phyloP scores from a whole-genome alignment of 2,329 filamentous ascomycete genomes.

The Hymenoscyphus occultus region DNA sequence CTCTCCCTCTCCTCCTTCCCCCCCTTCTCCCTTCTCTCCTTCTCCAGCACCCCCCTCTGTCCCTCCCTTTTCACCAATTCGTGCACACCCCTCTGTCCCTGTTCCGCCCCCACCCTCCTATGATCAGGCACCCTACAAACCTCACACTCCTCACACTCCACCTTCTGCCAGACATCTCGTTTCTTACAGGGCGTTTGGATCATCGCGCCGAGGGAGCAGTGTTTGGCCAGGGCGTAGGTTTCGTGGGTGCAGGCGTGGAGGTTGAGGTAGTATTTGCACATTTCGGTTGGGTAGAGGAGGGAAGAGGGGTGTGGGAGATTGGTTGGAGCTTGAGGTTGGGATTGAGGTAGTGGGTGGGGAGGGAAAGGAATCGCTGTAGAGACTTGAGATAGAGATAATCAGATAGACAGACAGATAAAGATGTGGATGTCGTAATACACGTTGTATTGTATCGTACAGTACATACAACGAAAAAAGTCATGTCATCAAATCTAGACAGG shows the following conservation, averaged over 20 bases:
- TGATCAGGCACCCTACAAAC: conserved; percentile 28
- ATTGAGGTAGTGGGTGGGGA: too few relatives aligned
- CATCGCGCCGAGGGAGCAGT: conserved; percentile 27
- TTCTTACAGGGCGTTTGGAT: conserved; percentile 34
- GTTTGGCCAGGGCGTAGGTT: conserved; percentile 32
- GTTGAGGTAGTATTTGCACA: conserved; percentile 36
- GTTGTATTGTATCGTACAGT: neutral
- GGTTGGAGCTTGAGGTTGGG: neutral
- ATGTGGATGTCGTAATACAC: neutral
- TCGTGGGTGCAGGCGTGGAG: conserved; percentile 31
- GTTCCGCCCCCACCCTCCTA: too few relatives aligned
- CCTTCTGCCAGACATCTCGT: conserved; percentile 32
- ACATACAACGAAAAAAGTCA: too few relatives aligned
- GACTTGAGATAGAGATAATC: neutral
- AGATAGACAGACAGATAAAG: neutral
- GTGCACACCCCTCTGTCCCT: too few relatives aligned
- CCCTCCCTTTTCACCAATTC: too few relatives aligned
- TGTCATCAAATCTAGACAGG: too few relatives aligned
- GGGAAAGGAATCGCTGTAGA: too few relatives aligned
- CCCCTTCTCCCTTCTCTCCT: too few relatives aligned
- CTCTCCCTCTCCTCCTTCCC: too few relatives aligned
- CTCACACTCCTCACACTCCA: conserved; percentile 34
- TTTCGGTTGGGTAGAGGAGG: conserved; percentile 11
- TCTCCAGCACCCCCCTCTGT: too few relatives aligned
- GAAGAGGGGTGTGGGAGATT: neutral